Conservation (phyloP, 2,329 filamentous ascomycete species). For the Colletotrichum sp. region DNA sequence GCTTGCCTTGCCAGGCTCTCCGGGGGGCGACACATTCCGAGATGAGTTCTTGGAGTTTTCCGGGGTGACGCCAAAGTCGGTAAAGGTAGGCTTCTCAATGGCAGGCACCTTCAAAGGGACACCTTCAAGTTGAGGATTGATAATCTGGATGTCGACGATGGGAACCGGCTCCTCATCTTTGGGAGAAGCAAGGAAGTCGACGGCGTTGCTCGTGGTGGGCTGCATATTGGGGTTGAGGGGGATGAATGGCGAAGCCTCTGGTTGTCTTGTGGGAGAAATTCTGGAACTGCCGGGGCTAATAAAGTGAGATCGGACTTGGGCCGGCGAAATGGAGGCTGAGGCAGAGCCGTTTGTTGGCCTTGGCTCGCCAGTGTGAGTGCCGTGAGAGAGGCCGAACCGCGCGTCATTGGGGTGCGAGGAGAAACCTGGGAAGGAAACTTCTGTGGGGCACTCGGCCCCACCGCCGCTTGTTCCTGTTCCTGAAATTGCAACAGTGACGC, state of each 20-base stretch:
- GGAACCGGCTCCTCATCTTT: constrained; percentile 42
- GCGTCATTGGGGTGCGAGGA: constrained; percentile 27
- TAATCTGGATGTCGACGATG: constrained; percentile 62
- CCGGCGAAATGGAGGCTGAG: constrained; percentile 23
- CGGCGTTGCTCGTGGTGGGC: constrained; percentile 30
- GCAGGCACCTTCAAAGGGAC: constrained; percentile 61
- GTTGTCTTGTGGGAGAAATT: constrained; percentile 36
- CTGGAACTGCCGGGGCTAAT: constrained; percentile 33
- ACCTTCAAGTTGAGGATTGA: constrained; percentile 65
- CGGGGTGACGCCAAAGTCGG: constrained; percentile 35
- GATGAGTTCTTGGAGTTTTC: constrained; percentile 30
- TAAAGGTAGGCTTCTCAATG: constrained; percentile 57
- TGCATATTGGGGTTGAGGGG: constrained; percentile 52
- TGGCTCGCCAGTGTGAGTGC: constrained; percentile 1
- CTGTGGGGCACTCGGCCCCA: constrained; percentile 20
- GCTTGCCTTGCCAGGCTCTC: constrained; percentile 24
- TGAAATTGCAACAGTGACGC: constrained; percentile 18
- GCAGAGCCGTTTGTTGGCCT: constrained; percentile 19
- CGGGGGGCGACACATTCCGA: constrained; percentile 30
- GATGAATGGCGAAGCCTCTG: constrained; percentile 40
- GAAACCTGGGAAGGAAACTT: constrained; percentile 22
- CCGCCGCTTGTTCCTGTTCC: constrained; percentile 10
- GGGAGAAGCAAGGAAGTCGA: constrained; percentile 39
- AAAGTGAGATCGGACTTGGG: constrained; percentile 16
- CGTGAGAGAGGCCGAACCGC: constrained; percentile 19